Base-by-base conservation (phyloP, 192 early-diverging fungal species). In the Coemansia sp. region DNA sequence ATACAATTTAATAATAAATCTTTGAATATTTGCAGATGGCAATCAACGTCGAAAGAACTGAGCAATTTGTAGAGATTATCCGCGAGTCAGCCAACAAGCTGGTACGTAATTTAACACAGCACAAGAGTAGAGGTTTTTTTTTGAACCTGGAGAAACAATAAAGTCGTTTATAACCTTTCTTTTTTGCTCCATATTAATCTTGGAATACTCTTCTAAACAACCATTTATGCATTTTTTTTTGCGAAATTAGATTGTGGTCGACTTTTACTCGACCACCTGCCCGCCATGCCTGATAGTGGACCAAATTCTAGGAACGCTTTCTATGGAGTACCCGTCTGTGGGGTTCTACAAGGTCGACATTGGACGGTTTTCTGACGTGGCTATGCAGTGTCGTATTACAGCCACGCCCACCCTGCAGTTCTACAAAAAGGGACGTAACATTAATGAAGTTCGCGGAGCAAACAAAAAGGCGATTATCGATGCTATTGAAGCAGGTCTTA, bases 391-490 rank as follows among this genome's bases (percentile, higher is more conserved):
- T 56, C 72, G 64, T 14, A 67, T 83, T 25, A 69, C 75, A 29
- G 75, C 81, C 4, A 77, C 75, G 17, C 81, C 81, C 6, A 83
- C 75, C 12, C 61, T 83, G 30, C 72, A 77, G 64, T 84, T 95
- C 65, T 96, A 84, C 85, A 85, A 89, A 63, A 85, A 81, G 60
- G 91, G 88, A 29, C 84, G 89, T 18, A 87, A 88, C 73, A 83
- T 95, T 49, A 87, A 72, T 40, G 89, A 94, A 71, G 60, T 98
- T 36, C 84, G 87, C 56, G 96, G 96, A 29, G 96, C 92, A 7
- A 89, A 93, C 75, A 83, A 85, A 22, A 63, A 71, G 55, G 85
- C 88, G 48, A 88, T 98, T 31, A 86, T 90, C 60, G 69, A 67
- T 28, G 74, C 86, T 14, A 85, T 96, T 59, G 88, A 89, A 60